Percentiles rank a stretch among this genome's conserved stretches.
These are phyloP conservation scores for Aspergillus quadrilineatus DNA, from an alignment of 2,329 filamentous ascomycete genomes.

Conservation along the genomic window DNA sequence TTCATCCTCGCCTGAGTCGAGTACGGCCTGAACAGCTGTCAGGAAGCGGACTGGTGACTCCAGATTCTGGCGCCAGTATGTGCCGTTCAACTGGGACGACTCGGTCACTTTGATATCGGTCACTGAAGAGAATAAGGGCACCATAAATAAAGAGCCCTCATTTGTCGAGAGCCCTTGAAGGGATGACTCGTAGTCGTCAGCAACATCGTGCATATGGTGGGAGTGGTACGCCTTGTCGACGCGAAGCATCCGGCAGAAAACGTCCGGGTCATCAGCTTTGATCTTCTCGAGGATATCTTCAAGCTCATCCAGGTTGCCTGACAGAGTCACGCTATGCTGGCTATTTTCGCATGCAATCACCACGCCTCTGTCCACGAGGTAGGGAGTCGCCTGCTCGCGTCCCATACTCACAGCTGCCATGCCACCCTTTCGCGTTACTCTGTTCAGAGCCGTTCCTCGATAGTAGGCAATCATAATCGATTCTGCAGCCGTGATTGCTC, in stretches of 20 bases:
- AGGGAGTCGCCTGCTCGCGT: background rate
- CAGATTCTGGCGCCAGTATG: conserved; percentile 18
- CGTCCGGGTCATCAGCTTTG: background rate
- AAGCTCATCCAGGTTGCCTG: background rate
- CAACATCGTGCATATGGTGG: conserved; percentile 19
- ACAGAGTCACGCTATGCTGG: background rate
- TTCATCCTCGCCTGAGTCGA: background rate
- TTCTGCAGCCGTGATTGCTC: background rate
- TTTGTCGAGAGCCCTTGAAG: background rate
- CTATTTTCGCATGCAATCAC: background rate
- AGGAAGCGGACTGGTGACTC: conserved; percentile 21
- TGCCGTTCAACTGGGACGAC: background rate
- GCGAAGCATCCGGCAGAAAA: background rate
- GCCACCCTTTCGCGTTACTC: background rate
- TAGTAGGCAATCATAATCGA: background rate
- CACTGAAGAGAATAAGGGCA: conserved; percentile 11
- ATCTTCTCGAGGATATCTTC: background rate
- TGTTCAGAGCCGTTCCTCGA: background rate
- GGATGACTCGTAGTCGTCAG: background rate
- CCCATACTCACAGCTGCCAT: background rate
- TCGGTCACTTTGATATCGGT: background rate
- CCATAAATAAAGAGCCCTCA: background rate
- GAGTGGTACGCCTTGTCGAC: conserved; percentile 8
- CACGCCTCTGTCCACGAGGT: background rate
- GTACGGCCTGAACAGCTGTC: background rate